These are phyloP conservation scores for Yamadazyma friedrichii DNA, from an alignment of 1,139 yeast genomes.

Conservation along the genomic window DNA sequence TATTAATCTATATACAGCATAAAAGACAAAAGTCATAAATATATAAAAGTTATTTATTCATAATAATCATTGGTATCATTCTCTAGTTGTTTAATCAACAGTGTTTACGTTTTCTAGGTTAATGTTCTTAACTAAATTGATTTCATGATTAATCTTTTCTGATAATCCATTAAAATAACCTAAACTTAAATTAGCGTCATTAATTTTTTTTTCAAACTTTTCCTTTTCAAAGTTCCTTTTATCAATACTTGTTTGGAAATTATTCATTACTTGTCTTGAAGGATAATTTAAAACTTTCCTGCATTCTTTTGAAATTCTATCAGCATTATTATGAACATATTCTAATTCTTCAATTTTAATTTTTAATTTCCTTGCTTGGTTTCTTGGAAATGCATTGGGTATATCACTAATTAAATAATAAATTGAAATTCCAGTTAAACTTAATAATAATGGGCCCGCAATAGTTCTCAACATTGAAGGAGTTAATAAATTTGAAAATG, in stretches of 20 bases:
- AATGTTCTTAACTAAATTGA: constrained; percentile 43
- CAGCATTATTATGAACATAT: constrained; percentile 75
- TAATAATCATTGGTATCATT: constrained; percentile 38
- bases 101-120: constrained; percentile 52
- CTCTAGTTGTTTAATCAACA: constrained; percentile 32
- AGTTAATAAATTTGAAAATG: constrained; percentile 26
- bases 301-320: constrained; percentile 77
- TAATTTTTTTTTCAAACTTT: constrained; percentile 50
- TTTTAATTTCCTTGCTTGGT: constrained; percentile 71
- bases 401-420: constrained; percentile 75
- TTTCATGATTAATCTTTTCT: constrained; percentile 48
- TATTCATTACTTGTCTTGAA: constrained; percentile 75
- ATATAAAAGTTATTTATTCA: neutral
- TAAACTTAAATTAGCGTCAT: constrained; percentile 58
- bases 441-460: constrained; percentile 47
- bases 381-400: constrained; percentile 86
- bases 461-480: constrained; percentile 33
- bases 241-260: constrained; percentile 71
- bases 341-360: constrained; percentile 63
- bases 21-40: constrained; percentile 10
- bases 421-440: constrained; percentile 57
- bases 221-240: constrained; percentile 60
- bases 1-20: constrained; percentile 28
- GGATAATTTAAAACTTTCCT: constrained; percentile 81
- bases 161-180: constrained; percentile 59